Evolutionary conservation across 2,329 filamentous ascomycete species (phyloP), one percentile per base, ranked within the genome.

Genomic region (Colletotrichum falcatum): DNA sequence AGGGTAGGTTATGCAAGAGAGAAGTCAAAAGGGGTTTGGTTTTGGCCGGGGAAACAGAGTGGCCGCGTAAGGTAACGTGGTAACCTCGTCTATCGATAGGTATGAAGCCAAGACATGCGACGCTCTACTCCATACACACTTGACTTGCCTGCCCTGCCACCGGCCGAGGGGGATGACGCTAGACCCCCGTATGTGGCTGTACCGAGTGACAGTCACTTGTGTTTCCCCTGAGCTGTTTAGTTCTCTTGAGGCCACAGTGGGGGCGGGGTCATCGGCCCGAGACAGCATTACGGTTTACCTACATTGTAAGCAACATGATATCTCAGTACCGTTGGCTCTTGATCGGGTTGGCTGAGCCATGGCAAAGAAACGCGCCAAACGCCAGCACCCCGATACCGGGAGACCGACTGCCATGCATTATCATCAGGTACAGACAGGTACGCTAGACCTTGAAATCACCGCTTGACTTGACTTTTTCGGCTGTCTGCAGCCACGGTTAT

Each of bases 51-150:
- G 53, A 53, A 66, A 66, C 42, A 53, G 64, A 61, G 64, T 28
- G 51, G 64, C 67, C 64, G 67, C 64, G 37, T 62, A 58, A 67
- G 67, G 64, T 58, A 67, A 59, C 64, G 64, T 62, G 58, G 64
- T 70, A 58, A 59, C 64, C 67, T 62, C 67, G 58, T 70, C 64
- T 58, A 67, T 63, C 58, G 46, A 63, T 20, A 63, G 30, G 30
- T n/a, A n/a, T 70, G 67, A 70, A 54, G 67, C 67, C 67, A 70
- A 70, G 64, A 70, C 67, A 20, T 51, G 51, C 64, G 64, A 70
- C 33, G 56, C 58, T 62, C 56, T 46, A 62, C 53, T 42, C 18
- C 37, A 44, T 20, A 42, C 58, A 33, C 26, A 42, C 35, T 16
- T 33, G 23, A 14, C 20, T 28, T 51, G 46, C 42, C 51, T 23